Percentiles rank a stretch among this genome's conserved stretches.
phyloP scores from a whole-genome alignment of 2,329 filamentous ascomycete species.

The Claviceps sp. region DNA sequence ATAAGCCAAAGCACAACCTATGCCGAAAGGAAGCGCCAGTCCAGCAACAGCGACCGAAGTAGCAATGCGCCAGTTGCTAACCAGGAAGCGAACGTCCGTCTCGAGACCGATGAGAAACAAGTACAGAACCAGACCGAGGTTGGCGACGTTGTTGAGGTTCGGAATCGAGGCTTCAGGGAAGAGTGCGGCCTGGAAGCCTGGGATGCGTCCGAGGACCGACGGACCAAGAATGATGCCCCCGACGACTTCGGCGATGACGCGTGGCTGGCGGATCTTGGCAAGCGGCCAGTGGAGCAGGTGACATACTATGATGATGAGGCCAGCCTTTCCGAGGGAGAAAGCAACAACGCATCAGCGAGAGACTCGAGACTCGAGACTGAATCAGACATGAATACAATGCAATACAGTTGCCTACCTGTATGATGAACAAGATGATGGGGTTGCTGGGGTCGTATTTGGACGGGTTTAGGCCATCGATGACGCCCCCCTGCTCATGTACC shows the following conservation, averaged over 20 bases:
- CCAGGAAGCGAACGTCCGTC: constrained; percentile 65
- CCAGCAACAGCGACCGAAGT: constrained; percentile 64
- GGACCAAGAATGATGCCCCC: constrained; percentile 77
- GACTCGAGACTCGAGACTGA: background rate
- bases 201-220: constrained; percentile 77
- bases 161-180: constrained; percentile 67
- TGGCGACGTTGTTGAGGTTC: constrained; percentile 63
- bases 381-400: background rate
- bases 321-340: constrained; percentile 13
- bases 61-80: constrained; percentile 70
- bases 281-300: constrained; percentile 57
- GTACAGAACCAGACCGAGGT: constrained; percentile 72
- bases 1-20: constrained; percentile 69
- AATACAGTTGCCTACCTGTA: constrained; percentile 36
- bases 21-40: constrained; percentile 70
- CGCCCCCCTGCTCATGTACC: constrained; percentile 37
- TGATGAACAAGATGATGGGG: constrained; percentile 64
- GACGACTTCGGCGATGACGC: constrained; percentile 74
- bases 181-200: constrained; percentile 61
- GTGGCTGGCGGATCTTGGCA: constrained; percentile 63
- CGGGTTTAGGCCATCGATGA: constrained; percentile 59
- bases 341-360: background rate
- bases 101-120: constrained; percentile 81
- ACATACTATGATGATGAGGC: constrained; percentile 36
- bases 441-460: constrained; percentile 55